phyloP scores from a whole-genome alignment of 2,329 filamentous ascomycete genomes.

The Periglandula ipomoeae region DNA sequence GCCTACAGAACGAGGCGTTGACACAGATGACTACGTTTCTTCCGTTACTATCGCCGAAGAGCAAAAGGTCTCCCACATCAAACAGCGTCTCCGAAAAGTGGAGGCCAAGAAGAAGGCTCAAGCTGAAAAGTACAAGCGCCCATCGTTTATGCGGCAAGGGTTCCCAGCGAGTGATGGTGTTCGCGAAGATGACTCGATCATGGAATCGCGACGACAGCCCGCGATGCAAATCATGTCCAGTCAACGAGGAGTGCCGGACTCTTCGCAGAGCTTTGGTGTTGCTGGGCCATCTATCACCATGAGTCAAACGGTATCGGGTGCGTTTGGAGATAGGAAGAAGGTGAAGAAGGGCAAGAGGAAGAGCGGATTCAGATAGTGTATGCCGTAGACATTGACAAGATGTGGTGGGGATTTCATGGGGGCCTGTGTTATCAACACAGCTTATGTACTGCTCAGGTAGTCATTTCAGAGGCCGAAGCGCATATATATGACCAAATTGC shows the following conservation, averaged over 20 bases:
- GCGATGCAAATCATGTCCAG: conserved; percentile 26
- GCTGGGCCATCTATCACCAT: conserved; percentile 26
- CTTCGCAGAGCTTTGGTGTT: conserved; percentile 24
- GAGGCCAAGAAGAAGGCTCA: conserved; percentile 24
- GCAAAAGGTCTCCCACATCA: conserved; percentile 24
- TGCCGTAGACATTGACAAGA: background rate
- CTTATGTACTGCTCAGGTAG: no score
- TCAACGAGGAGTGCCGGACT: conserved; percentile 22
- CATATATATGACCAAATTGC: no score
- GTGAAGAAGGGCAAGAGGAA: conserved; percentile 35
- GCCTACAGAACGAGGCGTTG: conserved; percentile 28
- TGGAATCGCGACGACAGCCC: conserved; percentile 10
- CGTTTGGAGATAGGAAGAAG: conserved; percentile 35
- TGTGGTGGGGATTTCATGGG: no score
- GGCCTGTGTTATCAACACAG: no score
- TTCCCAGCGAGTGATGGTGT: conserved; percentile 8
- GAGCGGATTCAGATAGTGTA: conserved; percentile 28
- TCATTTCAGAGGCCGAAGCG: no score
- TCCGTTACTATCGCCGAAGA: conserved; percentile 27
- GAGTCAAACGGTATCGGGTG: conserved; percentile 36
- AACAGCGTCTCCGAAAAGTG: conserved; percentile 22
- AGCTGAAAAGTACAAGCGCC: conserved; percentile 24
- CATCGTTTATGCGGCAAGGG: conserved; percentile 19
- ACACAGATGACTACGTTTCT: conserved; percentile 27
- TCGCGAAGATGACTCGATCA: conserved; percentile 9